phyloP scores from a whole-genome alignment of 768 basidiomycete species.

The Neoboletus magnificus region DNA sequence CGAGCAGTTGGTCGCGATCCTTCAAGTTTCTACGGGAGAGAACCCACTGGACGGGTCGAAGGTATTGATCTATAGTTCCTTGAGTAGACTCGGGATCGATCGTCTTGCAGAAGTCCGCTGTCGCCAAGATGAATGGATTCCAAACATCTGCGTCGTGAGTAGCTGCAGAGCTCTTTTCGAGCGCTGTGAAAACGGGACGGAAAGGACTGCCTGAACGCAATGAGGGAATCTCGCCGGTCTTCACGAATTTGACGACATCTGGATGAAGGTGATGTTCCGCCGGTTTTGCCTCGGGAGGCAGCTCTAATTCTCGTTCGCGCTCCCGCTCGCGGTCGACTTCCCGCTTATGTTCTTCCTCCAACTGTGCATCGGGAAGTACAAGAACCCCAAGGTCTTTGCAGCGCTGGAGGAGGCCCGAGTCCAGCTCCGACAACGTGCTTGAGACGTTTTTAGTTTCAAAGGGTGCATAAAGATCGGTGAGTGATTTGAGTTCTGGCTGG shows the following conservation, averaged over 20 bases:
- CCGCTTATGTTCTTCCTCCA: slow-evolving; percentile 45
- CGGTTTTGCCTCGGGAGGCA: slow-evolving; percentile 29
- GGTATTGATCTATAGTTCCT: slow-evolving; percentile 6
- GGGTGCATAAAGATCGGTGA: slow-evolving; percentile 33
- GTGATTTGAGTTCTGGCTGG: no score
- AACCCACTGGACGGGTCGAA: slow-evolving; percentile 25
- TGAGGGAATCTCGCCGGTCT: slow-evolving; percentile 21
- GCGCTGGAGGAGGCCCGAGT: slow-evolving; percentile 1
- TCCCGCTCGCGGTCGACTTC: slow-evolving; percentile 43
- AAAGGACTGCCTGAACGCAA: slow-evolving; percentile 17
- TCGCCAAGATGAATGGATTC: no score
- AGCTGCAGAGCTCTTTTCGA: not conserved
- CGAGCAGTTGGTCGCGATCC: not conserved
- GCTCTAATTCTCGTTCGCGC: slow-evolving; percentile 35
- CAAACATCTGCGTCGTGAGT: no score
- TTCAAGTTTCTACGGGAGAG: not conserved
- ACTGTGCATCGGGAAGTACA: slow-evolving; percentile 6
- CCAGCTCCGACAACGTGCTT: not conserved
- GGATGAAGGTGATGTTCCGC: no score
- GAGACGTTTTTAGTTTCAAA: not conserved
- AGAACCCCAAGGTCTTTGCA: slow-evolving; percentile 11
- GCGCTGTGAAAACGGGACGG: slow-evolving; percentile 8
- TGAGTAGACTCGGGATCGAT: not conserved
- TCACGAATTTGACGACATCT: no score
- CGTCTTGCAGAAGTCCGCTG: no score